Base-by-base conservation (phyloP, 2,329 filamentous ascomycete genomes). In the Triangularia verruculosa region DNA sequence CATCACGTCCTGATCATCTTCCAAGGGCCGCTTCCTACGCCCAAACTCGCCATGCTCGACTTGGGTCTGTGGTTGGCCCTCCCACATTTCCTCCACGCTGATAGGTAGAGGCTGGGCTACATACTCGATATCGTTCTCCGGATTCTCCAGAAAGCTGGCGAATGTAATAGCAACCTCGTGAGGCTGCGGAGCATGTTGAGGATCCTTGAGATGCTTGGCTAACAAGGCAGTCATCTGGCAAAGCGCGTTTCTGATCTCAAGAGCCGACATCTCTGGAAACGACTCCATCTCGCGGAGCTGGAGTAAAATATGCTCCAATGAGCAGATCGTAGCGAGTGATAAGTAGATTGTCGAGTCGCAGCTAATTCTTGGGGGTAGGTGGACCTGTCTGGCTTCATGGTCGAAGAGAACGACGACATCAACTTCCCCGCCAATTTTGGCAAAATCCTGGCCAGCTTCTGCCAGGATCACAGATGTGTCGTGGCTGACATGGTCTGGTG, bases 371-470 rank as follows among this genome's bases (percentile, higher is more conserved):
- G 74, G 51, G 65, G 71, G 61, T 73, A 69, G 17, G 70, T 73
- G 2, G 77, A 82, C 12, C 8, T 72, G 73, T 25, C 76, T 74
- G 53, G 83, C 84, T 1, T 77, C 78, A 67, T 82, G 77, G 64
- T 87, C 84, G 63, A 82, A 87, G 17, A 79, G 81, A 62, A 87
- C 78, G 55, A 86, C 77, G 12, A 81, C 75, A 62, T 86, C 82
- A 47, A 81, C 78, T 24, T 77, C 74, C 27, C 72, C 74, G 3
- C 76, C 73, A 25, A 80, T 72, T 2, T 74, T 70, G 3, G 75
- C 69, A n/a, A 75, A 62, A 13, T 72, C 72, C 32, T 79, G 76
- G 1, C 72, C 72, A 0, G 81, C 76, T 9, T 80, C 72, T 2
- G 76, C 78, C 11, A 86, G 72, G 15, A 78, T 76, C 7, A 85